Evolutionary conservation across 148 eudicot genomes (phyloP).

Genomic region (Chenopodium suecicum): DNA sequence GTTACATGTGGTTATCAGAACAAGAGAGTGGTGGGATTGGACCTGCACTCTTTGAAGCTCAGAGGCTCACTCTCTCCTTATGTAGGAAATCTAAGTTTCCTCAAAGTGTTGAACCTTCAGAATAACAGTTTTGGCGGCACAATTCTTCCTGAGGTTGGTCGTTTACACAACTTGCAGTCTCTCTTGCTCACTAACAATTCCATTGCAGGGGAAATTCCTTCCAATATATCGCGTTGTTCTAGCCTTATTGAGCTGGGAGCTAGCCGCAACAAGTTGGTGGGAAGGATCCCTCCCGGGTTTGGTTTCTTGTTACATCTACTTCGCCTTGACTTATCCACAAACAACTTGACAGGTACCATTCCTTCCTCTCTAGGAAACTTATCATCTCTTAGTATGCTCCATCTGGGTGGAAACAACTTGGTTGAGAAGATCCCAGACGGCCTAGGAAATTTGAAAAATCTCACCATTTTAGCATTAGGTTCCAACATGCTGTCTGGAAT

Average conservation of each 20-base stretch:
- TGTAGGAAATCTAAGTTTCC: slow-evolving; percentile 30
- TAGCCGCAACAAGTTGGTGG: slow-evolving; percentile 18
- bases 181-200: slow-evolving; percentile 15
- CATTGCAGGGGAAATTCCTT: slow-evolving; percentile 27
- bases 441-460: slow-evolving; percentile 17
- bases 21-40: slow-evolving; percentile 14
- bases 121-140: slow-evolving; percentile 25
- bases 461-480: neutral
- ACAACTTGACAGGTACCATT: slow-evolving; percentile 11
- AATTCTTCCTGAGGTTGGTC: slow-evolving; percentile 31
- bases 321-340: neutral
- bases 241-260: neutral
- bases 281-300: slow-evolving; percentile 19
- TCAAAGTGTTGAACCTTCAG: slow-evolving; percentile 5
- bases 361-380: slow-evolving; percentile 25
- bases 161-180: slow-evolving; percentile 17
- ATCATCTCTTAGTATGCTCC: neutral
- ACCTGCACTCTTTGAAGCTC: slow-evolving; percentile 10
- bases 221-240: slow-evolving; percentile 21
- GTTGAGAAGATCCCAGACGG: slow-evolving; percentile 23
- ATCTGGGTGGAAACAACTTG: neutral
- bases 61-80: slow-evolving; percentile 25
- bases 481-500: slow-evolving; percentile 21
- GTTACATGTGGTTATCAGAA: slow-evolving; percentile 20
- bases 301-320: slow-evolving; percentile 18